Base-by-base conservation (phyloP, 768 basidiomycete genomes). In the Mycena amicta region DNA sequence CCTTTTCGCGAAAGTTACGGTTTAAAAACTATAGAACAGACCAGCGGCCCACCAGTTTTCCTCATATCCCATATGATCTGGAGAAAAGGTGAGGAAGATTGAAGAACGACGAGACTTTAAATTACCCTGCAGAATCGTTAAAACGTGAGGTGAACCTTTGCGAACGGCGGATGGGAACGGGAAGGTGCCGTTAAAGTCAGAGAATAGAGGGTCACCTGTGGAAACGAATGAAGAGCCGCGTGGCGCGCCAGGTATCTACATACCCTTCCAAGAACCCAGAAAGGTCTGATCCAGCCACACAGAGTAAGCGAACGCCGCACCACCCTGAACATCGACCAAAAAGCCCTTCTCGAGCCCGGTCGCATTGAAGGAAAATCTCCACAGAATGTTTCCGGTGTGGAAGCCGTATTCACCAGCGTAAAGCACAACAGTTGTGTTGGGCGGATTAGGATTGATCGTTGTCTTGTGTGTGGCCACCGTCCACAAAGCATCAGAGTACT, bases 31-130 rank as follows among this genome's bases (percentile, higher is more conserved):
- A n/a, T n/a, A n/a, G n/a, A n/a, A n/a, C n/a, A n/a, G n/a, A n/a
- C n/a, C n/a, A n/a, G n/a, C n/a, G n/a, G 73, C 75, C 3, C 61
- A 59, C 74, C 73, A 74, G 54, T 81, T 74, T 56, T 78, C 78
- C 37, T 82, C 82, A 30, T 77, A 74, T 5, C 81, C 81, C 80
- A 82, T 83, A 57, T 82, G 82, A 61, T 83, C 83, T 63, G 16
- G 5, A 23, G n/a, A 12, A 52, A 31, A 39, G 13, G 15, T 16
- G 22, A 25, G 31, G 29, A 49, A 40, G 11, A 40, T n/a, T 23
- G n/a, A 27, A 22, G 39, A 28, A 20, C 20, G n/a, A 18, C 40
- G 11, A 8, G 26, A n/a, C n/a, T n/a, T n/a, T 26, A 20, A 52
- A 26, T 6, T 13, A 63, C 62, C 62, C 67, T 83, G 80, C 23